Conservation (phyloP, 768 basidiomycete species). For the Pleurotus sapidus region DNA sequence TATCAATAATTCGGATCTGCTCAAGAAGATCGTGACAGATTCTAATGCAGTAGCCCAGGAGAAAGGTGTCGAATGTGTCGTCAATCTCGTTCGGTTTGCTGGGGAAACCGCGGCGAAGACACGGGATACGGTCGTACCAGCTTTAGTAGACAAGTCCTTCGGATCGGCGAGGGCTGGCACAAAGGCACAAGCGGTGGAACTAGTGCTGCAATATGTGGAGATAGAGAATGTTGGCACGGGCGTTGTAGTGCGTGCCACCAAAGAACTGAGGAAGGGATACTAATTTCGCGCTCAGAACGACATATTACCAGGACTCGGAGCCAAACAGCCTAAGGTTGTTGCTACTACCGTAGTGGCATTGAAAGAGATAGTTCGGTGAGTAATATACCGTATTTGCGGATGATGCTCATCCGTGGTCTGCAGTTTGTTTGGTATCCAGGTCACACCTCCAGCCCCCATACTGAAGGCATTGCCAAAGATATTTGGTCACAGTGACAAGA, state of each 20-base stretch:
- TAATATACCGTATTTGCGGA: slow-evolving; percentile 8
- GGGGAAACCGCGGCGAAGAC: slow-evolving; percentile 86
- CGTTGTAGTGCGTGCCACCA: slow-evolving; percentile 71
- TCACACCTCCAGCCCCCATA: slow-evolving; percentile 73
- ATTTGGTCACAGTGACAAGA: slow-evolving; percentile 93
- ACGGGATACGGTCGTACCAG: slow-evolving; percentile 79
- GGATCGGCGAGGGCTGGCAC: slow-evolving; percentile 91
- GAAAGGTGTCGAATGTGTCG: slow-evolving; percentile 90
- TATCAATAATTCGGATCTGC: slow-evolving; percentile 67
- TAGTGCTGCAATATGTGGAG: slow-evolving; percentile 87
- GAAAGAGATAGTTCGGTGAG: slow-evolving; percentile 84
- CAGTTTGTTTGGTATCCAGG: slow-evolving; percentile 78
- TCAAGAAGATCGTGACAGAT: slow-evolving; percentile 88
- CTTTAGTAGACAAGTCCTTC: slow-evolving; percentile 93
- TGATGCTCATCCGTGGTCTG: background rate
- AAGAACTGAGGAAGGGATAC: slow-evolving; percentile 21
- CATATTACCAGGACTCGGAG: slow-evolving; percentile 77
- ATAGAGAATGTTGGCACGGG: slow-evolving; percentile 87
- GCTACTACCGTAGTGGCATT: slow-evolving; percentile 74
- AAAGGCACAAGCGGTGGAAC: slow-evolving; percentile 81
- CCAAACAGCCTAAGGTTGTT: slow-evolving; percentile 95
- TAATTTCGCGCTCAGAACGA: slow-evolving; percentile 48
- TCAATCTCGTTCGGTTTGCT: slow-evolving; percentile 84
- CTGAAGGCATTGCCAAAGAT: slow-evolving; percentile 89
- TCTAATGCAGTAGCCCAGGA: slow-evolving; percentile 97